Evolutionary conservation across 331 rosid species (phyloP).

Genomic region (Phaseolus coccineus): DNA sequence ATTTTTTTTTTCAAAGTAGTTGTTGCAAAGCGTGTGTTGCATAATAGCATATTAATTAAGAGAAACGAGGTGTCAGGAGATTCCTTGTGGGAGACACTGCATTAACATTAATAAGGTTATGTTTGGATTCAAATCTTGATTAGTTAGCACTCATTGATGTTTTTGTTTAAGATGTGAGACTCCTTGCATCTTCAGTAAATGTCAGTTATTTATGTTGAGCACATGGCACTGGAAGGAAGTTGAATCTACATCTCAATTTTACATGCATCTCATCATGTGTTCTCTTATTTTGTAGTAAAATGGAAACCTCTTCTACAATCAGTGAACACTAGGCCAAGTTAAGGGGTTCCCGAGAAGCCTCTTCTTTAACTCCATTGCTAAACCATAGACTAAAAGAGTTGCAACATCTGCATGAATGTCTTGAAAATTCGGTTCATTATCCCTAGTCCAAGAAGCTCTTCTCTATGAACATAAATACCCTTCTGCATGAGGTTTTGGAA

Average conservation of each 20-base stretch:
- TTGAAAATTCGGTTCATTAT: no score
- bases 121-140: slow-evolving; percentile 42
- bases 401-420: slow-evolving; percentile 53
- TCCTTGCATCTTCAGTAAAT: slow-evolving; percentile 41
- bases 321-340: no score
- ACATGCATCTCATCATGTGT: neutral
- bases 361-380: neutral
- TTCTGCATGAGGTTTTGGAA: slow-evolving; percentile 12
- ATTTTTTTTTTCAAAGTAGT: neutral
- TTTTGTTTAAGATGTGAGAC: slow-evolving; percentile 41
- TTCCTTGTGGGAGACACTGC: slow-evolving; percentile 54
- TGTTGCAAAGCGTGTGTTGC: neutral
- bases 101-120: slow-evolving; percentile 40
- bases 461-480: no score
- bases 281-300: slow-evolving; percentile 42
- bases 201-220: neutral
- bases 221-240: neutral
- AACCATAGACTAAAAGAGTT: slow-evolving; percentile 52
- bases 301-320: no score
- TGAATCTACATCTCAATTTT: no score
- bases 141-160: slow-evolving; percentile 14
- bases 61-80: neutral
- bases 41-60: neutral
- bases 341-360: no score
- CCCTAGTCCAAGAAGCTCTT: no score